phyloP scores from a whole-genome alignment of 257 asterid species.

The Thymus quinquecostatus region DNA sequence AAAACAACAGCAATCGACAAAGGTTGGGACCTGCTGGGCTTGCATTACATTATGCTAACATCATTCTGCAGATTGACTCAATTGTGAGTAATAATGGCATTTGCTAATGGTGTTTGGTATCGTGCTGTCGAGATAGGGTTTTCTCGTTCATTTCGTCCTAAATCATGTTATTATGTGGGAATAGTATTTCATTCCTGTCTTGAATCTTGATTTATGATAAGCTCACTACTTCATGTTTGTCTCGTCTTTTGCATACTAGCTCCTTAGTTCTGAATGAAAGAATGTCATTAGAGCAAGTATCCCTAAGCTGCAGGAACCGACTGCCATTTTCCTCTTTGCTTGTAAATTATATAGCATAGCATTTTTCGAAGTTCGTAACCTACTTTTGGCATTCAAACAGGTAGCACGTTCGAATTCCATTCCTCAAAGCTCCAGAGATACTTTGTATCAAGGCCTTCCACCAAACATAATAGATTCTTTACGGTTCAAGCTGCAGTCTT shows the following conservation, averaged over 20 bases:
- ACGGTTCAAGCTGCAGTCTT: constrained; percentile 59
- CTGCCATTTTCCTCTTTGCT: background rate
- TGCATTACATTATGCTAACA: constrained; percentile 79
- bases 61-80: constrained; percentile 74
- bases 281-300: background rate
- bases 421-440: constrained; percentile 54
- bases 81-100: constrained; percentile 51
- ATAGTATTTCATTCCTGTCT: background rate
- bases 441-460: constrained; percentile 70
- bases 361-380: constrained; percentile 8
- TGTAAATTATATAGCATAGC: constrained; percentile 2
- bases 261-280: background rate
- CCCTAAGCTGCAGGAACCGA: constrained; percentile 17
- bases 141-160: background rate
- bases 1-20: constrained; percentile 35
- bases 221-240: background rate
- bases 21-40: constrained; percentile 81
- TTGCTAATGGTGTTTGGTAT: background rate
- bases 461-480: constrained; percentile 63
- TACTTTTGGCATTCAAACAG: constrained; percentile 40
- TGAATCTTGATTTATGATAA: background rate
- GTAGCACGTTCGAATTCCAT: constrained; percentile 64
- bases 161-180: background rate
- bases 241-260: background rate
- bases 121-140: background rate